Evolutionary conservation across 2,329 filamentous ascomycete genomes (phyloP).

Genomic region (Colletotrichum godetiae): DNA sequence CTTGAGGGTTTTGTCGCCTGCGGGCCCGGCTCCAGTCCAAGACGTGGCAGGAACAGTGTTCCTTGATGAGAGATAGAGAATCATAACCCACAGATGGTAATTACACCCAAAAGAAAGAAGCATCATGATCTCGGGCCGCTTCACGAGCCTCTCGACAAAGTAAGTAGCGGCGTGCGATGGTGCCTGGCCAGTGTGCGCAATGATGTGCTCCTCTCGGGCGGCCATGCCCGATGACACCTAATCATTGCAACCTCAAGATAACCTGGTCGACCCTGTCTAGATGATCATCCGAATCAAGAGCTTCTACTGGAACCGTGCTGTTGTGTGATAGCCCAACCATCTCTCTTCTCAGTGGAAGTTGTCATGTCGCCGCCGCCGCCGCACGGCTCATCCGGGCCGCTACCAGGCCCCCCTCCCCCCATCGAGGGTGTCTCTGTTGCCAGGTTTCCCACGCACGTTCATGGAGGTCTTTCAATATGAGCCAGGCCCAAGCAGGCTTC

Average conservation of each 20-base stretch:
- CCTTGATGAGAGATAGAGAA: not conserved
- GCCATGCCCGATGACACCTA: not conserved
- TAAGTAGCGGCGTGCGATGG: not conserved
- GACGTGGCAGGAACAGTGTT: not conserved
- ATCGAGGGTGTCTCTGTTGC: not conserved
- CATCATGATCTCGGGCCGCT: not conserved
- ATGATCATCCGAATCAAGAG: not conserved
- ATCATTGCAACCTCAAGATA: not conserved
- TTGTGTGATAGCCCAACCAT: not conserved
- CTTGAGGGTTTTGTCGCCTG: not conserved
- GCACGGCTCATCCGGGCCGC: not conserved
- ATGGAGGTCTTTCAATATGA: too few species aligned
- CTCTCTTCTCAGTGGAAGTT: not conserved
- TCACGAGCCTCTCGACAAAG: not conserved
- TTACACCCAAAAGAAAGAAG: not conserved
- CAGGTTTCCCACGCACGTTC: too few species aligned
- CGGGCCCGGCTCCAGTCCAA: not conserved
- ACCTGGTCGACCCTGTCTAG: not conserved
- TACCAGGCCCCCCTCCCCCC: not conserved
- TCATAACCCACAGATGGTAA: not conserved
- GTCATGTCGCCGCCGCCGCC: not conserved
- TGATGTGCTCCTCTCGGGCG: not conserved
- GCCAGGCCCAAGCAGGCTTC: not conserved
- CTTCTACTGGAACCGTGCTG: not conserved
- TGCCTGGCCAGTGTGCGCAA: not conserved